phyloP scores from a whole-genome alignment of 495 filamentous ascomycete genomes.

The Pseudomonodictys pantanalensis region DNA sequence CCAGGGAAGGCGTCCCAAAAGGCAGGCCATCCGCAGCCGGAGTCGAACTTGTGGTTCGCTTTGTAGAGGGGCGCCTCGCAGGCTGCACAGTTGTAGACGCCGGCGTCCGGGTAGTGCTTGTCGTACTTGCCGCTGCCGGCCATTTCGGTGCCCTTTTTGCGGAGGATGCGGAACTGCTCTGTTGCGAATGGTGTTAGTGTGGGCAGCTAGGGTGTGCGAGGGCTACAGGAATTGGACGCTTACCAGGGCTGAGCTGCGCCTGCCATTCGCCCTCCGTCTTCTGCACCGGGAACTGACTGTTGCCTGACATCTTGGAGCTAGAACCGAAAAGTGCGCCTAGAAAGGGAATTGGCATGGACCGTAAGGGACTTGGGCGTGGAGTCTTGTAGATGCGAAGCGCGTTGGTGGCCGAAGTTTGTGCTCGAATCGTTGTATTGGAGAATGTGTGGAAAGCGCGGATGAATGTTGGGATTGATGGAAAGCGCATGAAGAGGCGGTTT shows the following conservation, averaged over 20 bases:
- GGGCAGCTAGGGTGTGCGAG: neutral
- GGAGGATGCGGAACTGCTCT: conserved; percentile 94
- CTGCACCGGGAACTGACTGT: conserved; percentile 77
- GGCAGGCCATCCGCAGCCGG: conserved; percentile 95
- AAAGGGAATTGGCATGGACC: conserved; percentile 73
- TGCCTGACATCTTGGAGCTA: conserved; percentile 48
- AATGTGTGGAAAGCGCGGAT: conserved; percentile 53
- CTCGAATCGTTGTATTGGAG: conserved; percentile 37
- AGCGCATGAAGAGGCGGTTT: conserved; percentile 51
- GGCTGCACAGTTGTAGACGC: conserved; percentile 80
- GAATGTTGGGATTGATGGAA: conserved; percentile 49
- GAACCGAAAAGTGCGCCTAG: conserved; percentile 73
- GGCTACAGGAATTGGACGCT: conserved; percentile 2
- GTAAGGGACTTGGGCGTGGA: conserved; percentile 38
- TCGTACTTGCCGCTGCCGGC: conserved; percentile 79
- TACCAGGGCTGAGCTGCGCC: conserved; percentile 74
- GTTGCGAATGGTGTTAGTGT: neutral
- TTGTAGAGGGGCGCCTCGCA: conserved; percentile 87
- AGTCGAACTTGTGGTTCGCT: conserved; percentile 89
- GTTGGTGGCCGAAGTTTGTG: neutral
- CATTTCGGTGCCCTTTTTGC: conserved; percentile 85
- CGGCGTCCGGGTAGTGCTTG: conserved; percentile 70
- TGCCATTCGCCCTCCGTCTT: conserved; percentile 84
- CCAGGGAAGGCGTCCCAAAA: conserved; percentile 93
- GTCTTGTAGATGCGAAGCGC: conserved; percentile 11